Base-by-base conservation (phyloP, 1,284 basidiomycete species). In the Xanthoconium separans region DNA sequence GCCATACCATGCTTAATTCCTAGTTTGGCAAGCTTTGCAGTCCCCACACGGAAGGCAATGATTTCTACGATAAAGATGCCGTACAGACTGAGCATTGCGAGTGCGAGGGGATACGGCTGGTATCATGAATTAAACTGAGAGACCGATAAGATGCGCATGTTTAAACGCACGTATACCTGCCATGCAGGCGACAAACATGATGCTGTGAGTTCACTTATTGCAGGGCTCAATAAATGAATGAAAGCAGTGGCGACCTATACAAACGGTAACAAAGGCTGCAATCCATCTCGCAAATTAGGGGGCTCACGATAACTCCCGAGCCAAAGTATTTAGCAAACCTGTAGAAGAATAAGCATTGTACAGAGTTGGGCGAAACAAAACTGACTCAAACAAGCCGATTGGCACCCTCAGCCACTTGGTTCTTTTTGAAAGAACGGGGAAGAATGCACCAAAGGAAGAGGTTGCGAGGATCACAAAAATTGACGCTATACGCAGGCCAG, bases 281-380 rank as follows among this genome's bases (percentile, higher is more conserved):
- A 46, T 20, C 56, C 50, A 30, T 46, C 43, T 65, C 43, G 6
- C 24, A 12, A 59, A 50, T 48, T 30, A 41, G 44, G 16, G 49
- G 43, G 76, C 83, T 60, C 58, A 89, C 88, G 67, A 95, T 95
- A 56, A 96, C 91, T 30, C 93, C 93, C 9, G 92, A 94, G 45
- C 96, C 96, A 73, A 98, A 98, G 75, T 91, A 98, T 73, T 96
- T 97, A 30, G 91, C 89, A 67, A 96, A 94, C 44, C 89, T 89
- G 57, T n/a, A 41, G 34, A 41, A 30, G 27, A 37, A 47, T 64
- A 15, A 68, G 48, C 1, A 54, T 15, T 6, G 33, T 10, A 20
- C 4, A 40, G 10, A 22, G 2, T 20, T 6, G 3, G 24, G 16
- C 18, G 22, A 11, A 12, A 44, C n/a, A 42, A 30, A 4, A 75